Evolutionary conservation across 1,284 basidiomycete species (phyloP).

Genomic region (Cryptococcus sp.): DNA sequence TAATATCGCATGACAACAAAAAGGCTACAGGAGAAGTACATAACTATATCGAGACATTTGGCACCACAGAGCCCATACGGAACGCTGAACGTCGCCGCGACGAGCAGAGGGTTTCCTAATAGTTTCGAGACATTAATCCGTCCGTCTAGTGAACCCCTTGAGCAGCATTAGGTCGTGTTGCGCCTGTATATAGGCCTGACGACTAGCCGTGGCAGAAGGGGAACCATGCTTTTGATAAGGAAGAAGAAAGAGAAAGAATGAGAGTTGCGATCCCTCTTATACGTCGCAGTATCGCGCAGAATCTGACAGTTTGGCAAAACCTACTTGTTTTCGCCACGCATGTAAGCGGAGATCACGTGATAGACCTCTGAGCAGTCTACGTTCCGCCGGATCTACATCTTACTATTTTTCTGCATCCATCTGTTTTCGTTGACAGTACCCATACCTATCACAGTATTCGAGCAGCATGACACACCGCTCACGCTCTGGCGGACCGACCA

Average conservation of each 20-base stretch:
- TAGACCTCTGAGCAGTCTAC: too few relatives aligned
- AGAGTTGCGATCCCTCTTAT: slow-evolving; percentile 1
- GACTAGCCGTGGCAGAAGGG: slow-evolving; percentile 31
- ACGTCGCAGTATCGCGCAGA: too few relatives aligned
- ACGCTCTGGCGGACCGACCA: slow-evolving; percentile 34
- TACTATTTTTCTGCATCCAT: too few relatives aligned
- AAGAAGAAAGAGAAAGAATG: slow-evolving; percentile 18
- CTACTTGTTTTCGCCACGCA: too few relatives aligned
- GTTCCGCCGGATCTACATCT: too few relatives aligned
- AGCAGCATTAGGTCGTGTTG: slow-evolving; percentile 17
- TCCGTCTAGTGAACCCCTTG: slow-evolving; percentile 47
- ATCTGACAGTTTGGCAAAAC: too few relatives aligned
- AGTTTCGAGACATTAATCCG: slow-evolving; percentile 52
- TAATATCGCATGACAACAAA: too few relatives aligned
- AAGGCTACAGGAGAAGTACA: background rate
- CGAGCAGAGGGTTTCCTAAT: slow-evolving; percentile 45
- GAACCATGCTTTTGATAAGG: slow-evolving; percentile 42
- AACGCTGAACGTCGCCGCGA: slow-evolving; percentile 10
- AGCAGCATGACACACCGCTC: slow-evolving; percentile 45
- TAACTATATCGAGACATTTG: slow-evolving; percentile 47
- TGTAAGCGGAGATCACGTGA: too few relatives aligned
- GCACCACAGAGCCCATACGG: slow-evolving; percentile 31
- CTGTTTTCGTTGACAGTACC: too few relatives aligned
- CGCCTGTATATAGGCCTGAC: slow-evolving; percentile 2
- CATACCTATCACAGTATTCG: too few relatives aligned